These are phyloP conservation scores for Clarireedia paspali DNA, from an alignment of 2,329 filamentous ascomycete genomes.

Conservation along the genomic window DNA sequence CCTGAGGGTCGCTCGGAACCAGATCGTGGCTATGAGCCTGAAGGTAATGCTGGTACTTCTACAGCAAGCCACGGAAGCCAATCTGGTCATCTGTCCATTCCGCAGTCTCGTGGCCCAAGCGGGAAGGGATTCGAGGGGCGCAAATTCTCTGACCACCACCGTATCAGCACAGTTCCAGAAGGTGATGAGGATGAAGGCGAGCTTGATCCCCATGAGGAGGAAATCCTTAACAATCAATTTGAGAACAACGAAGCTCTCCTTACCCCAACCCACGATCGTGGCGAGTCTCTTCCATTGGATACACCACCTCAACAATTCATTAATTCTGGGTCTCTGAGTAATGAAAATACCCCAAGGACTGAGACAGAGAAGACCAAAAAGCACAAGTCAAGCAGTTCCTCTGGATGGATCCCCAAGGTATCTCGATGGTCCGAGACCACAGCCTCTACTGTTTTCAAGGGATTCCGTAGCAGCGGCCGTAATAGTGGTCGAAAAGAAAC, in stretches of 20 bases:
- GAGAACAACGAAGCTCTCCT: constrained; percentile 52
- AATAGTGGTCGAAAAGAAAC: constrained; percentile 44
- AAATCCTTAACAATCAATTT: constrained; percentile 45
- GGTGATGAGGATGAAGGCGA: constrained; percentile 62
- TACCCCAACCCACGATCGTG: constrained; percentile 52
- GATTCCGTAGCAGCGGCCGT: constrained; percentile 60
- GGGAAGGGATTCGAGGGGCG: constrained; percentile 31
- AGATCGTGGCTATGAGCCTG: constrained; percentile 72
- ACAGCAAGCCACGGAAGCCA: constrained; percentile 65
- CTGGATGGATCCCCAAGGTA: constrained; percentile 78
- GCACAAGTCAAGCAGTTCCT: constrained; percentile 79
- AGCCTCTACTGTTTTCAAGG: constrained; percentile 74
- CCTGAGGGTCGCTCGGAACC: constrained; percentile 57
- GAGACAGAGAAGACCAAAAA: constrained; percentile 66
- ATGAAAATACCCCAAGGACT: constrained; percentile 67
- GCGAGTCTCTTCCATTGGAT: constrained; percentile 45
- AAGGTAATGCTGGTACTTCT: constrained; percentile 70
- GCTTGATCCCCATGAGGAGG: constrained; percentile 37
- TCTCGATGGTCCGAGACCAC: constrained; percentile 98
- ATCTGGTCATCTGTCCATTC: constrained; percentile 66
- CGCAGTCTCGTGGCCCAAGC: constrained; percentile 36
- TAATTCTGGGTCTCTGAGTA: constrained; percentile 45
- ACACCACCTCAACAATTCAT: constrained; percentile 49
- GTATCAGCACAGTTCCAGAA: constrained; percentile 85
- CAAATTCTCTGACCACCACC: constrained; percentile 64